Evolutionary conservation across 345 rosid genomes (phyloP).

Genomic region (Hibiscus tridactylites): DNA sequence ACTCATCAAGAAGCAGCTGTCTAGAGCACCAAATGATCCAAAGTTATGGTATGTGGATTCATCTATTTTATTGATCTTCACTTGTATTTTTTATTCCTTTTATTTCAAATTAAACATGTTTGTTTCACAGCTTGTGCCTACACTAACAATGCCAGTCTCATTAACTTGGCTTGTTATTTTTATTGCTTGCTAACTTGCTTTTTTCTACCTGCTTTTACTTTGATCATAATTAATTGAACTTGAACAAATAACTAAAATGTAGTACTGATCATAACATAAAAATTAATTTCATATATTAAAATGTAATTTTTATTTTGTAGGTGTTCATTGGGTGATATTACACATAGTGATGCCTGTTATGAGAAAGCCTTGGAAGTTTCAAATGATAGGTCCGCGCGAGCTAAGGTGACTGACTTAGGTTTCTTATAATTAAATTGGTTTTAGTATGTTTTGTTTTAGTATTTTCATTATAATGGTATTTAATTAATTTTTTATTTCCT

Average conservation of each 20-base stretch:
- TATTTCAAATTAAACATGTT: background rate
- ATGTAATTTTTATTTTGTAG: constrained; percentile 31
- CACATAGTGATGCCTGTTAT: constrained; percentile 67
- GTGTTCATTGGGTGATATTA: constrained; percentile 91
- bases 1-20: constrained; percentile 61
- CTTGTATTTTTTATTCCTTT: background rate
- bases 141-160: background rate
- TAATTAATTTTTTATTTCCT: background rate
- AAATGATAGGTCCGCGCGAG: constrained; percentile 72
- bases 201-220: background rate
- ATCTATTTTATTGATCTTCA: background rate
- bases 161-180: background rate
- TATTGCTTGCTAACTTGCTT: background rate
- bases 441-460: background rate
- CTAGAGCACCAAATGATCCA: constrained; percentile 65
- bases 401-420: constrained; percentile 47
- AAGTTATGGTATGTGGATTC: constrained; percentile 53
- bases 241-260: background rate
- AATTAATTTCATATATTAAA: background rate
- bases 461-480: background rate
- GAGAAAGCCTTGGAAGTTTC: constrained; percentile 92
- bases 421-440: background rate
- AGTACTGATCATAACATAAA: background rate
- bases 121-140: background rate
- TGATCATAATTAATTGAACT: background rate